phyloP scores from a whole-genome alignment of 2,329 filamentous ascomycete genomes.

The Colletotrichum liriopes region DNA sequence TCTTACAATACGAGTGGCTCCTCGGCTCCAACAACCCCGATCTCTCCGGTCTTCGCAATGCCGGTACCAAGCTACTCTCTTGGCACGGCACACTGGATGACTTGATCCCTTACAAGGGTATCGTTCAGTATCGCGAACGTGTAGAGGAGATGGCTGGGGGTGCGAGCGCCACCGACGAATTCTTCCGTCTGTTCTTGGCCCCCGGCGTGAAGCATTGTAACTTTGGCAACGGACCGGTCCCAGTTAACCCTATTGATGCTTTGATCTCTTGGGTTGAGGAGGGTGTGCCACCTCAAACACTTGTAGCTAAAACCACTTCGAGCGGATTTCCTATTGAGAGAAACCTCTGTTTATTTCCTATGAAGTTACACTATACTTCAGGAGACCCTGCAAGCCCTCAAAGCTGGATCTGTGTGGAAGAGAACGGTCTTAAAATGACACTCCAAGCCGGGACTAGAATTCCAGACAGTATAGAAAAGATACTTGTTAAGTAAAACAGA shows the following conservation, averaged over 20 bases:
- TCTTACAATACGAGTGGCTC: background rate
- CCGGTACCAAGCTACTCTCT: slow-evolving; percentile 59
- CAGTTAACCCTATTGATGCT: slow-evolving; percentile 14
- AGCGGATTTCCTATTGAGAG: too few species aligned
- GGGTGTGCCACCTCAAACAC: too few species aligned
- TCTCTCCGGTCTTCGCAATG: slow-evolving; percentile 48
- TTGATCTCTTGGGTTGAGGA: slow-evolving; percentile 28
- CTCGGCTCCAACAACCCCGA: slow-evolving; percentile 50
- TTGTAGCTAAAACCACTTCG: too few species aligned
- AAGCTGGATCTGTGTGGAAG: too few species aligned
- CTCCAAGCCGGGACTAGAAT: too few species aligned
- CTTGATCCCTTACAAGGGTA: slow-evolving; percentile 51
- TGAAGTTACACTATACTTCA: too few species aligned
- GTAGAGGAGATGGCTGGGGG: slow-evolving; percentile 19
- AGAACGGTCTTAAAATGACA: too few species aligned
- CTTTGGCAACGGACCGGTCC: slow-evolving; percentile 26
- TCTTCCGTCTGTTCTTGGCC: slow-evolving; percentile 66
- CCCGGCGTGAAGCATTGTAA: slow-evolving; percentile 67
- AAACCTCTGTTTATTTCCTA: too few species aligned
- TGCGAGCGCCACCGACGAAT: slow-evolving; percentile 49
- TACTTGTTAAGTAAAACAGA: too few species aligned
- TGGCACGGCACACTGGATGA: slow-evolving; percentile 60
- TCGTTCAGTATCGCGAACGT: slow-evolving; percentile 49
- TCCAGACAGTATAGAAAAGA: too few species aligned
- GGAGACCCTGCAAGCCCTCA: too few species aligned